A percentile compares a stretch with the other conserved stretches of the same genome.
Conservation (phyloP, 768 basidiomycete genomes). For the Kwoniella sp. region DNA sequence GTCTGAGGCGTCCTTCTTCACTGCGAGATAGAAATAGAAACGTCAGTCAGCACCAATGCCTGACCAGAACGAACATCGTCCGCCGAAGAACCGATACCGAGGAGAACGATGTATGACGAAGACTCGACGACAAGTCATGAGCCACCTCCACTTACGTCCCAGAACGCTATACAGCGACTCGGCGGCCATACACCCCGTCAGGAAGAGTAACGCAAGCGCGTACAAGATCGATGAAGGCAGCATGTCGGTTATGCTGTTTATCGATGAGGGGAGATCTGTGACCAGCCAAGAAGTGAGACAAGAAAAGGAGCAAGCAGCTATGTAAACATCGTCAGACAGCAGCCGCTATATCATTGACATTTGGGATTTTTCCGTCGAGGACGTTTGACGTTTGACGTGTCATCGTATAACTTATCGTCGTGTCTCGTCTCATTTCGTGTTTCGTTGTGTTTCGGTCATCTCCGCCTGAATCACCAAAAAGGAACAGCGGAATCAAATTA, state of each 20-base stretch:
- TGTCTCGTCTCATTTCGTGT: not conserved
- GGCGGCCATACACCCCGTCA: conserved; percentile 45
- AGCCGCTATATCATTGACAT: not conserved
- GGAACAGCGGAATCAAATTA: not conserved
- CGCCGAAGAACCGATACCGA: no score
- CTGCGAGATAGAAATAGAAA: conserved; percentile 42
- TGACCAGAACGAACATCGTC: no score
- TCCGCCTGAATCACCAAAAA: not conserved
- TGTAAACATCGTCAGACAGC: no score
- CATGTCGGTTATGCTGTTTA: conserved; percentile 20
- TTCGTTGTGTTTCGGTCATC: conserved; percentile 1
- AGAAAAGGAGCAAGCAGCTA: no score
- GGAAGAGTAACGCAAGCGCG: conserved; percentile 33
- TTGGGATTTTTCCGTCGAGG: no score
- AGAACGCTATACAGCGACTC: conserved; percentile 68
- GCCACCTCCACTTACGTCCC: conserved; percentile 65
- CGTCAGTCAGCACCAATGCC: not conserved
- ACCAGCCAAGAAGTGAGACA: no score
- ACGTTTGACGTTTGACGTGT: conserved; percentile 5
- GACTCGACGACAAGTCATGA: conserved; percentile 24
- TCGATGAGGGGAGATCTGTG: no score
- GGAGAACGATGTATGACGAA: no score
- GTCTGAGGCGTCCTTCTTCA: conserved; percentile 78
- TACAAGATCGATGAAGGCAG: conserved; percentile 35
- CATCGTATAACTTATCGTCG: conserved; percentile 8